phyloP scores from a whole-genome alignment of 2,329 filamentous ascomycete genomes.

The Trichoderma atrobrunneum region DNA sequence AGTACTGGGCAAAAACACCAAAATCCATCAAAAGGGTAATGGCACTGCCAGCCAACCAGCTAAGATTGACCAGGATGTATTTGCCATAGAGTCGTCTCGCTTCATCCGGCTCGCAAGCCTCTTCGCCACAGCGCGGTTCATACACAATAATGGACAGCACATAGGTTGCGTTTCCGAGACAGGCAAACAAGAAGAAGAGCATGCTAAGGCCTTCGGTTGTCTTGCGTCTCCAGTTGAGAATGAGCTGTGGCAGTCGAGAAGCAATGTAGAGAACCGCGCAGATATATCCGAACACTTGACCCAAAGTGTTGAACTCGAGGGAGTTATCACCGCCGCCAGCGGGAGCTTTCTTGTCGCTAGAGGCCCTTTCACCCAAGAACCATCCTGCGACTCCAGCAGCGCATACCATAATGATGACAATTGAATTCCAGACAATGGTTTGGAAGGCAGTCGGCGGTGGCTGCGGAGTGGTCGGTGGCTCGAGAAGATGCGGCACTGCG shows the following conservation, averaged over 20 bases:
- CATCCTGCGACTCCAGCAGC: slow-evolving; percentile 81
- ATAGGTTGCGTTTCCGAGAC: slow-evolving; percentile 90
- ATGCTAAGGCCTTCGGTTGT: slow-evolving; percentile 90
- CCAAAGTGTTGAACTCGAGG: slow-evolving; percentile 69
- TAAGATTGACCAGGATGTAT: slow-evolving; percentile 86
- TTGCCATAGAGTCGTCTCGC: slow-evolving; percentile 64
- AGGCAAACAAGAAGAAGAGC: slow-evolving; percentile 95
- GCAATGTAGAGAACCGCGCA: slow-evolving; percentile 88
- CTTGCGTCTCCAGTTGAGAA: slow-evolving; percentile 89
- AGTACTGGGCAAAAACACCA: slow-evolving; percentile 87
- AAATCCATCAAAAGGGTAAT: slow-evolving; percentile 84
- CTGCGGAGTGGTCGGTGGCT: slow-evolving; percentile 43
- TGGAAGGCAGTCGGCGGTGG: slow-evolving; percentile 53
- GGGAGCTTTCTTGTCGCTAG: slow-evolving; percentile 39
- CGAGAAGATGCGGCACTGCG: slow-evolving; percentile 69
- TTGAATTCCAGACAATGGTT: slow-evolving; percentile 67
- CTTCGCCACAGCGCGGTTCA: slow-evolving; percentile 63
- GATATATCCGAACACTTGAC: slow-evolving; percentile 90
- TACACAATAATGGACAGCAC: slow-evolving; percentile 90
- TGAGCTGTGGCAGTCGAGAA: slow-evolving; percentile 82
- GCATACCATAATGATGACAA: slow-evolving; percentile 77
- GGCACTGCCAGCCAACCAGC: slow-evolving; percentile 85
- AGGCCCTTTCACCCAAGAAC: slow-evolving; percentile 58
- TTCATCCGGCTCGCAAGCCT: slow-evolving; percentile 64
- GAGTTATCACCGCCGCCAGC: slow-evolving; percentile 43